These are phyloP conservation scores for Lumnitzera racemosa DNA, from an alignment of 345 rosid genomes.

Conservation along the genomic window DNA sequence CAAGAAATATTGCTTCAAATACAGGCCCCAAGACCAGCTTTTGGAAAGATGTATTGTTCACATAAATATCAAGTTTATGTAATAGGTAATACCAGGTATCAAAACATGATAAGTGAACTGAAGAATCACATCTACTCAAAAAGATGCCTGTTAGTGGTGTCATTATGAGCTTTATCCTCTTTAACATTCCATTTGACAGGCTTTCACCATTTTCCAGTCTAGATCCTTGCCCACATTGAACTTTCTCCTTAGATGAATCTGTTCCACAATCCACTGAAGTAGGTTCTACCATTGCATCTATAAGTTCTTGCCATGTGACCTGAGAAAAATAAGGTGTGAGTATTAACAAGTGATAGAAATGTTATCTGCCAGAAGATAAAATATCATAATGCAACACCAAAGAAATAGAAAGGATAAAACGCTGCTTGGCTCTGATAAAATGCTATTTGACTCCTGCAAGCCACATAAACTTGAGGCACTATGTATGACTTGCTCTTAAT, in stretches of 20 bases:
- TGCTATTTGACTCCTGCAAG: too few relatives aligned
- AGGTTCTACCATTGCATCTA: slow-evolving; percentile 39
- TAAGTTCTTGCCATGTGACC: slow-evolving; percentile 59
- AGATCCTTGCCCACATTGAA: slow-evolving; percentile 8
- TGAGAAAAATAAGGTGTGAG: slow-evolving; percentile 15
- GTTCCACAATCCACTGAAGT: slow-evolving; percentile 10
- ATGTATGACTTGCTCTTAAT: too few relatives aligned
- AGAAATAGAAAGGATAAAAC: neutral
- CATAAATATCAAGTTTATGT: slow-evolving; percentile 34
- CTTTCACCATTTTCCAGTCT: slow-evolving; percentile 12
- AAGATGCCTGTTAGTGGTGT: slow-evolving; percentile 40
- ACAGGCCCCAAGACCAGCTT: slow-evolving; percentile 39
- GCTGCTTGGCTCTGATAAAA: too few relatives aligned
- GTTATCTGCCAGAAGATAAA: neutral
- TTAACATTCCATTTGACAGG: slow-evolving; percentile 20
- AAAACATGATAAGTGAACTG: slow-evolving; percentile 40
- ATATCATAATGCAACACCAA: neutral
- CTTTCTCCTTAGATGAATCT: slow-evolving; percentile 11
- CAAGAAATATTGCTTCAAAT: slow-evolving; percentile 31
- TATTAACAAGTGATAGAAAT: neutral
- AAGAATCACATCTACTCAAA: slow-evolving; percentile 29
- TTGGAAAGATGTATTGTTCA: slow-evolving; percentile 26
- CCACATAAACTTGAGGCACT: too few relatives aligned
- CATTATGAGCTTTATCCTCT: slow-evolving; percentile 50
- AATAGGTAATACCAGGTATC: slow-evolving; percentile 49